phyloP scores from a whole-genome alignment of 2,329 filamentous ascomycete genomes.

The Alternaria atra region DNA sequence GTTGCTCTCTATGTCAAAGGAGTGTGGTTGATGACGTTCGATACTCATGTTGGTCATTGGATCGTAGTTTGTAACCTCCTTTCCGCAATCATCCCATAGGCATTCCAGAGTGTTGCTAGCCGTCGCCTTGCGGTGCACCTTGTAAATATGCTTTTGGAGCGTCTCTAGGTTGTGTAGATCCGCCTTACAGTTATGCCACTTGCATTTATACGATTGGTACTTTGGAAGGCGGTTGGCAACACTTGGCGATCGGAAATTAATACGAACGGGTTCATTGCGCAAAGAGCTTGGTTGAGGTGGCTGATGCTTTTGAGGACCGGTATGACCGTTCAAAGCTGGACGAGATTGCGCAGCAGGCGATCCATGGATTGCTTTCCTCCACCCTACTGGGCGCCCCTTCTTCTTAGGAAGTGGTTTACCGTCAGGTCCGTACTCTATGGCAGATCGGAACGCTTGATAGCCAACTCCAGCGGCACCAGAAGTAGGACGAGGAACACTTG shows the following conservation, averaged over 20 bases:
- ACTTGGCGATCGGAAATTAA: slow-evolving; percentile 47
- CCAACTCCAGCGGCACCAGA: slow-evolving; percentile 40
- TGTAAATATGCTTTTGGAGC: slow-evolving; percentile 66
- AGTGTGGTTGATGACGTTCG: slow-evolving; percentile 30
- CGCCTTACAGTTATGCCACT: slow-evolving; percentile 65
- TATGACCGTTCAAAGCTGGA: slow-evolving; percentile 34
- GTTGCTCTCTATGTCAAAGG: slow-evolving; percentile 51
- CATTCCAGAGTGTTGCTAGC: slow-evolving; percentile 53
- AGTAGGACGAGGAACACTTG: slow-evolving; percentile 34
- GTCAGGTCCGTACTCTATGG: slow-evolving; percentile 40
- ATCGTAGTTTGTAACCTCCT: slow-evolving; percentile 34
- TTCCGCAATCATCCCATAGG: slow-evolving; percentile 56
- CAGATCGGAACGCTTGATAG: slow-evolving; percentile 55
- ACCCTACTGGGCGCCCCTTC: slow-evolving; percentile 60
- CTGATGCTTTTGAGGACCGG: slow-evolving; percentile 15
- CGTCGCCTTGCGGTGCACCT: slow-evolving; percentile 59
- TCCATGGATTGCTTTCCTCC: slow-evolving; percentile 59
- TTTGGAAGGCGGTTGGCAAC: slow-evolving; percentile 36
- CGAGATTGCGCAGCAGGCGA: slow-evolving; percentile 39
- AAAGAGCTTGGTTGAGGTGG: slow-evolving; percentile 39
- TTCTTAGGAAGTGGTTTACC: slow-evolving; percentile 53
- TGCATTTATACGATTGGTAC: slow-evolving; percentile 64
- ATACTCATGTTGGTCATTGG: slow-evolving; percentile 32
- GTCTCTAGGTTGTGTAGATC: slow-evolving; percentile 70
- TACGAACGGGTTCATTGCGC: slow-evolving; percentile 37